These are phyloP conservation scores for Candida jianshihensis DNA, from an alignment of 805 yeast genomes.

Conservation along the genomic window DNA sequence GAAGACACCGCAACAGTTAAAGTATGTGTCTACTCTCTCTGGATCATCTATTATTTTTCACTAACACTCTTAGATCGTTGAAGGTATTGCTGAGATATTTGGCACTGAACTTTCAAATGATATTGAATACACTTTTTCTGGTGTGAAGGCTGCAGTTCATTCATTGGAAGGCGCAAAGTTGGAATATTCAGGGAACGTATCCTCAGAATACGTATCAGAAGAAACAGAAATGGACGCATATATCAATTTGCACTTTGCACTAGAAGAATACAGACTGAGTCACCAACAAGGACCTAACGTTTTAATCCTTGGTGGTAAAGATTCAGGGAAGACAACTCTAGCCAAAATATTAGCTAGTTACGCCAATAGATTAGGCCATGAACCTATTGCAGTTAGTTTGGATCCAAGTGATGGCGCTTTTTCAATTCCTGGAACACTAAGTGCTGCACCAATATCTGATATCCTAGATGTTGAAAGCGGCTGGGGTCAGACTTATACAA, in stretches of 20 bases:
- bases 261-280: constrained; percentile 46
- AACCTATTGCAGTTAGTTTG: constrained; percentile 72
- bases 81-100: constrained; percentile 82
- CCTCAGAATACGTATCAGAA: constrained; percentile 59
- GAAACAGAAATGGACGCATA: constrained; percentile 62
- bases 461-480: constrained; percentile 68
- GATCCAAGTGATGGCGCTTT: constrained; percentile 70
- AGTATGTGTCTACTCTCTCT: too few species aligned
- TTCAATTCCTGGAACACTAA: constrained; percentile 73
- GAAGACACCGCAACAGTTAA: constrained; percentile 43
- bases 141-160: constrained; percentile 46
- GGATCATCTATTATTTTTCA: too few species aligned
- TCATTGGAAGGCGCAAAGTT: constrained; percentile 63
- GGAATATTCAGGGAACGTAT: constrained; percentile 30
- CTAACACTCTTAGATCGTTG: constrained; percentile 30
- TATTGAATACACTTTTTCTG: constrained; percentile 49
- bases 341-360: constrained; percentile 66
- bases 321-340: constrained; percentile 75
- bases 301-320: constrained; percentile 63
- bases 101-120: constrained; percentile 88
- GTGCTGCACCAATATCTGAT: constrained; percentile 82
- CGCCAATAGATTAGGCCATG: constrained; percentile 60
- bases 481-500: constrained; percentile 74
- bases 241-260: constrained; percentile 65
- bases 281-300: constrained; percentile 36